Evolutionary conservation across 768 basidiomycete species (phyloP).

Genomic region (Kwoniella newhampshirensis): DNA sequence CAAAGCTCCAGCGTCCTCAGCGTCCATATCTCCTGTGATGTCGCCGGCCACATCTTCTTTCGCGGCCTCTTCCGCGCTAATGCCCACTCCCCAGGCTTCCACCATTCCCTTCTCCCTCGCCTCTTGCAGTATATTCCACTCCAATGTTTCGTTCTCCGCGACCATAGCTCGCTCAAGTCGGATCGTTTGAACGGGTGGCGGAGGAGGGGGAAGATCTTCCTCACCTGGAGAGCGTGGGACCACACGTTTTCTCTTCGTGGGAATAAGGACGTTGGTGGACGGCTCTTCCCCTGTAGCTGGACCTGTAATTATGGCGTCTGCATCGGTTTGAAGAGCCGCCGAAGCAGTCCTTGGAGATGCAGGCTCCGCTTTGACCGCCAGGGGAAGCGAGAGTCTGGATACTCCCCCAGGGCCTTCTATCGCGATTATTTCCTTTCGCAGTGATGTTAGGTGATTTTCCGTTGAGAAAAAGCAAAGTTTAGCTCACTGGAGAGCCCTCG

Average conservation of each 20-base stretch:
- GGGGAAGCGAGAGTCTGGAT: slow-evolving; percentile 9
- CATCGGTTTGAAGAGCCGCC: slow-evolving; percentile 10
- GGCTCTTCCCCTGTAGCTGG: slow-evolving; percentile 9
- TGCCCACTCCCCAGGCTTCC: slow-evolving; percentile 25
- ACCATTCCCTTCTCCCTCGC: slow-evolving; percentile 40
- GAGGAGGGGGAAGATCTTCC: slow-evolving; percentile 42
- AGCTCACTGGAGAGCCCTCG: slow-evolving; percentile 27
- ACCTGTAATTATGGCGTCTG: slow-evolving; percentile 3
- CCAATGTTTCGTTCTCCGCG: slow-evolving; percentile 25
- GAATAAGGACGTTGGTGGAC: slow-evolving; percentile 33
- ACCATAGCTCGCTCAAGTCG: slow-evolving; percentile 28
- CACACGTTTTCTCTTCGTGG: slow-evolving; percentile 37
- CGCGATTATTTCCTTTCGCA: slow-evolving; percentile 21
- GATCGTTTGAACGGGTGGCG: slow-evolving; percentile 46
- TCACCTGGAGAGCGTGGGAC: slow-evolving; percentile 21
- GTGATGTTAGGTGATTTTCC: neutral
- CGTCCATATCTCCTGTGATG: neutral
- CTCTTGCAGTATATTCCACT: slow-evolving; percentile 43
- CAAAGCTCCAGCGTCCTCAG: neutral
- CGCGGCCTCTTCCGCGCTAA: slow-evolving; percentile 14
- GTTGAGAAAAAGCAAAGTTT: neutral
- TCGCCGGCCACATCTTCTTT: slow-evolving; percentile 11
- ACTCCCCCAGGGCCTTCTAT: slow-evolving; percentile 21
- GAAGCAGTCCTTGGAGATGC: neutral
- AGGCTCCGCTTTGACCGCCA: slow-evolving; percentile 19